A percentile compares a stretch with the other conserved stretches of the same genome.
Evolutionary conservation across 2,329 filamentous ascomycete genomes (phyloP).

Genomic region (Apiospora arundinis): DNA sequence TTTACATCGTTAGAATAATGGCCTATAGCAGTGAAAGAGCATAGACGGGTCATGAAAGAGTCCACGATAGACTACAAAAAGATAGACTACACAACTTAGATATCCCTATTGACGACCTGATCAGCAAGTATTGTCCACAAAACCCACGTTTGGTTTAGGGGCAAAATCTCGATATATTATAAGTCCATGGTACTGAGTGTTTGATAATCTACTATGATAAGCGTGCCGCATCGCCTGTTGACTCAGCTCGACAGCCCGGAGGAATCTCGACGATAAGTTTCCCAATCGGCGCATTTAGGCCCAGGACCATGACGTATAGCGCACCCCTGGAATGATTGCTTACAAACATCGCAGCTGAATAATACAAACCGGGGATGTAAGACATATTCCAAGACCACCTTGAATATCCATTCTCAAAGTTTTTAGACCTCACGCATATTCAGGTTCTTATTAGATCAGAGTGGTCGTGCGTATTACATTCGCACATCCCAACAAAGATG

Average conservation of each 20-base stretch:
- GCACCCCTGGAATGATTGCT: not conserved
- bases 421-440: too few relatives aligned
- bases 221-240: too few relatives aligned
- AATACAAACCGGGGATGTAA: not conserved
- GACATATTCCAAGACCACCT: not conserved
- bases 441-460: too few relatives aligned
- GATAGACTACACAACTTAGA: not conserved
- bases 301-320: not conserved
- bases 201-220: too few relatives aligned
- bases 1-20: not conserved
- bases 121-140: not conserved
- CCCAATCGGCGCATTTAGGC: not conserved
- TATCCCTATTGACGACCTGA: not conserved
- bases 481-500: not conserved
- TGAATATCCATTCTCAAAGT: not conserved
- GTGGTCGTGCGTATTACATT: too few relatives aligned
- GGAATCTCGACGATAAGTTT: not conserved
- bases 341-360: not conserved
- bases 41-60: not conserved
- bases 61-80: not conserved
- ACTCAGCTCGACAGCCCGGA: not conserved
- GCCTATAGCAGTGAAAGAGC: not conserved
- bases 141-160: not conserved
- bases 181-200: not conserved
- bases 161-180: not conserved